Conservation (phyloP, 805 yeast genomes). For the Komagataella pseudopastoris region DNA sequence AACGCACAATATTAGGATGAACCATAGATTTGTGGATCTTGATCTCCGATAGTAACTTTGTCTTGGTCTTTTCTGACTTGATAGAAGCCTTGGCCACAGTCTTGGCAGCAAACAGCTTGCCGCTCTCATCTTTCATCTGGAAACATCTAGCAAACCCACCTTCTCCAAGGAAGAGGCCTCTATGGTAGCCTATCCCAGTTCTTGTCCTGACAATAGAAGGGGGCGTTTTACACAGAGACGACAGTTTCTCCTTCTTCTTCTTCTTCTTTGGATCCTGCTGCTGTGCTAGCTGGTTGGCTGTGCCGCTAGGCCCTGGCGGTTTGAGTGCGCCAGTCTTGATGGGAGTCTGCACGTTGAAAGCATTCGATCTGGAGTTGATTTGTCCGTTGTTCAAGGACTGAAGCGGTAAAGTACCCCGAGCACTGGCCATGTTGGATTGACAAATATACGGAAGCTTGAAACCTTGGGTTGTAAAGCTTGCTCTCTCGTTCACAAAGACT, state of each 20-base stretch:
- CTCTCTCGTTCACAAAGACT: neutral
- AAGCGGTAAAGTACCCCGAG: conserved; percentile 20
- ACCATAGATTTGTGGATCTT: conserved; percentile 84
- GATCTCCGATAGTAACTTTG: conserved; percentile 81
- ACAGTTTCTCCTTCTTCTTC: conserved; percentile 79
- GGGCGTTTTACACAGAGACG: conserved; percentile 90
- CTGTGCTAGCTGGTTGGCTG: conserved; percentile 17
- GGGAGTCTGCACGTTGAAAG: conserved; percentile 7
- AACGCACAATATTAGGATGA: conserved; percentile 85
- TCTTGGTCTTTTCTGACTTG: conserved; percentile 78
- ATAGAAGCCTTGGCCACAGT: conserved; percentile 95
- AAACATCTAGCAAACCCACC: conserved; percentile 99
- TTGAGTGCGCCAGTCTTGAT: neutral
- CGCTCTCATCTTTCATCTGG: conserved; percentile 85
- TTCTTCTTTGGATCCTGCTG: conserved; percentile 17
- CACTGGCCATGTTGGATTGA: conserved; percentile 1
- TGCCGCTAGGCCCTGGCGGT: conserved; percentile 3
- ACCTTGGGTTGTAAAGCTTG: neutral
- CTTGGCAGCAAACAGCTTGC: conserved; percentile 86
- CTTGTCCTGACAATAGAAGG: conserved; percentile 86
- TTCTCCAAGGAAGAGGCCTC: conserved; percentile 88
- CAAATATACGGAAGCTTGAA: neutral
- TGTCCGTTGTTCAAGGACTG: conserved; percentile 42
- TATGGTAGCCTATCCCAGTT: conserved; percentile 75
- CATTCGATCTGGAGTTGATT: conserved; percentile 28